Evolutionary conservation across 1,139 yeast species (phyloP).

Genomic region (Candida glucosophila): DNA sequence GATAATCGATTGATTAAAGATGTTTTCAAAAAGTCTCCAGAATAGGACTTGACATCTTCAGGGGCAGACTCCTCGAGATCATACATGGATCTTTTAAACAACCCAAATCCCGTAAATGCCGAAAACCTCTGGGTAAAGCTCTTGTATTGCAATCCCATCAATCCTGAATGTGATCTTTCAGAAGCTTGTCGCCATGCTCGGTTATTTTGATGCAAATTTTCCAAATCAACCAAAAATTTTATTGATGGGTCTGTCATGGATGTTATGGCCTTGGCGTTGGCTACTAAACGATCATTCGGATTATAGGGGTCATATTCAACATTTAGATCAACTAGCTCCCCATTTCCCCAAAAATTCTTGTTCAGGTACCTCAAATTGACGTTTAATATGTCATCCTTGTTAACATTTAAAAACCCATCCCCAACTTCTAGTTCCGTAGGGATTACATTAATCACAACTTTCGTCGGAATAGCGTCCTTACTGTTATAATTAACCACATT

Average conservation of each 20-base stretch:
- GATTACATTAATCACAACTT: slow-evolving; percentile 28
- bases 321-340: slow-evolving; percentile 32
- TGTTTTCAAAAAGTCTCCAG: slow-evolving; percentile 29
- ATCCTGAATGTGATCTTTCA: slow-evolving; percentile 28
- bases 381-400: slow-evolving; percentile 32
- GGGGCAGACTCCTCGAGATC: slow-evolving; percentile 35
- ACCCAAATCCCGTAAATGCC: slow-evolving; percentile 30
- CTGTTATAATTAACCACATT: slow-evolving; percentile 19
- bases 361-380: slow-evolving; percentile 32
- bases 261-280: slow-evolving; percentile 26
- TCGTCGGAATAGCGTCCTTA: slow-evolving; percentile 31
- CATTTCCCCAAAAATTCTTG: slow-evolving; percentile 37
- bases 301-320: slow-evolving; percentile 40
- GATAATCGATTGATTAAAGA: slow-evolving; percentile 20
- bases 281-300: slow-evolving; percentile 33
- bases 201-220: slow-evolving; percentile 31
- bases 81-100: slow-evolving; percentile 33
- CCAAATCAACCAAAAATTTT: slow-evolving; percentile 28
- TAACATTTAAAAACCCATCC: slow-evolving; percentile 28
- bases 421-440: slow-evolving; percentile 26
- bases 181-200: slow-evolving; percentile 31
- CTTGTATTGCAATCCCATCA: slow-evolving; percentile 33
- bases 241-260: slow-evolving; percentile 33
- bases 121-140: slow-evolving; percentile 10
- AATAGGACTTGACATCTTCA: slow-evolving; percentile 21